A percentile compares a stretch with the other conserved stretches of the same genome.
These are phyloP conservation scores for Pseudonectria foliicola DNA, from an alignment of 2,329 filamentous ascomycete species.

Conservation along the genomic window DNA sequence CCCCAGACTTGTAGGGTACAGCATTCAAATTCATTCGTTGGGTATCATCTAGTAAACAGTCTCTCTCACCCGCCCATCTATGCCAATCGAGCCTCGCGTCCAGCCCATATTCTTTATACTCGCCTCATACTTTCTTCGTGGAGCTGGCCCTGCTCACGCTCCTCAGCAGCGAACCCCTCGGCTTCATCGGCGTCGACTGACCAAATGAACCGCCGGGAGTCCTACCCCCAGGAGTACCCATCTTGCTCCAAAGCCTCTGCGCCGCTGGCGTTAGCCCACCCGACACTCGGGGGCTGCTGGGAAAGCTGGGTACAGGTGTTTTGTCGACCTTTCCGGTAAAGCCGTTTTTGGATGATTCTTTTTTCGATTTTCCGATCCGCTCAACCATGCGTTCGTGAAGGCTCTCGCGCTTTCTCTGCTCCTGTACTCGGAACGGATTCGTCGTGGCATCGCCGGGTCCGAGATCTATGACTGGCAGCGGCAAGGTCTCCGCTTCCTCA, in stretches of 20 bases:
- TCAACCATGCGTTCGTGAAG: conserved; percentile 86
- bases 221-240: conserved; percentile 39
- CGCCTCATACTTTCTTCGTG: conserved; percentile 9
- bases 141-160: conserved; percentile 23
- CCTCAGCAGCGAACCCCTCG: conserved; percentile 32
- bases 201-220: conserved; percentile 27
- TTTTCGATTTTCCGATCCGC: conserved; percentile 65
- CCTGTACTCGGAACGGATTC: conserved; percentile 74
- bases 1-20: too few relatives aligned
- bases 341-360: conserved; percentile 51
- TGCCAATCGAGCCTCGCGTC: too few relatives aligned
- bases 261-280: conserved; percentile 66
- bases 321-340: conserved; percentile 51
- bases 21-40: too few relatives aligned
- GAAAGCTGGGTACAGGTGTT: conserved; percentile 62
- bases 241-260: conserved; percentile 57
- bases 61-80: too few relatives aligned
- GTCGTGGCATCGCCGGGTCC: conserved; percentile 56
- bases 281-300: conserved; percentile 54
- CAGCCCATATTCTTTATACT: too few relatives aligned
- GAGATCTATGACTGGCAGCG: conserved; percentile 44
- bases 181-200: conserved; percentile 30
- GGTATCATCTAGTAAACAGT: too few relatives aligned
- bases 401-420: conserved; percentile 68
- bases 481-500: conserved; percentile 29